Evolutionary conservation across 179 eudicot species (phyloP), one percentile per base, ranked within the genome.

Genomic region (Kewa caespitosa): DNA sequence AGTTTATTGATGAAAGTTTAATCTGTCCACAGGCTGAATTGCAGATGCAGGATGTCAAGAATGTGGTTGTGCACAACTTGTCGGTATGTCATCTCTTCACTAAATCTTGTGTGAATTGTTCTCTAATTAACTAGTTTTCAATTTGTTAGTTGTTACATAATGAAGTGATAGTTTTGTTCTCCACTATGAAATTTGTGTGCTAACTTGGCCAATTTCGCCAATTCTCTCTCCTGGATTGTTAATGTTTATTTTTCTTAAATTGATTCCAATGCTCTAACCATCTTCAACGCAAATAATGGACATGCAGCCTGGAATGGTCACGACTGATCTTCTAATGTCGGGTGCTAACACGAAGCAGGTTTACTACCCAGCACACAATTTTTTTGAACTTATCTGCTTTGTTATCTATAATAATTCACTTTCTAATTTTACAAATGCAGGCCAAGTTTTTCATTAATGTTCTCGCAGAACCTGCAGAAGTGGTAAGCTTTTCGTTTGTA

Each of bases 381-480:
- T 55, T 14, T 52, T 37, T 33, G 30, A 8, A n/a, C 30, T 30
- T 34, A 13, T 28, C 33, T 65, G 20, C 11, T 33, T 39, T 5
- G 32, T 31, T 52, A 63, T 36, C 25, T 20, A 28, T 57, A 12
- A 27, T 31, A 39, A 63, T 69, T 38, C 22, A 50, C 7, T 60
- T 60, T 25, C 11, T 13, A 75, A 34, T 30, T 57, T 67, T 38
- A 18, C 67, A n/a, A 20, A 72, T 91, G 84, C 97, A 94, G 97
- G 97, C 98, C 67, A 94, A 94, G 78, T 94, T 94, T 77, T 94
- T 94, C 86, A 92, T 94, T 48, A 94, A 94, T 82, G 97, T 90
- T 69, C 89, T 94, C 86, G 98, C 97, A 46, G 98, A 94, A 84
- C 92, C 98, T 27, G 93, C 98, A 59, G 98, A 94, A 69, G 94